These are phyloP conservation scores for Malus hybrid DNA, from an alignment of 331 rosid species.

Conservation along the genomic window DNA sequence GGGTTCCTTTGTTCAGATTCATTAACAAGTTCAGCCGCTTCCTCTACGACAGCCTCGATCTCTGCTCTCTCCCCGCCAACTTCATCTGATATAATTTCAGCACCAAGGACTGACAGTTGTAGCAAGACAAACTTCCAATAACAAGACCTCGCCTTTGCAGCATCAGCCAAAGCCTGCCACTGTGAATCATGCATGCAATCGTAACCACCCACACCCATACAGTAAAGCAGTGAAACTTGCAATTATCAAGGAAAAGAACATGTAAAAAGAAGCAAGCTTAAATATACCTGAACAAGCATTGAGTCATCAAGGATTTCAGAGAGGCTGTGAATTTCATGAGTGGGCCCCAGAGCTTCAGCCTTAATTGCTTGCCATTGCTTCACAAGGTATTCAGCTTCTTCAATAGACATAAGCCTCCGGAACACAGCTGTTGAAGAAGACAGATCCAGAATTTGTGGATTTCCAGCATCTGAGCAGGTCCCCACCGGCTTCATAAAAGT, in stretches of 20 bases:
- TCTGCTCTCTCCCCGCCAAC: constrained; percentile 63
- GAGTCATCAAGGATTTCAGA: constrained; percentile 75
- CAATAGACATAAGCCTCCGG: constrained; percentile 61
- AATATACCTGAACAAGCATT: constrained; percentile 86
- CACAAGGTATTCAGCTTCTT: constrained; percentile 88
- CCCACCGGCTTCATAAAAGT: constrained; percentile 31
- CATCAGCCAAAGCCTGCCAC: constrained; percentile 91
- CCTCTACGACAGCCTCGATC: constrained; percentile 79
- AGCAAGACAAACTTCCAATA: constrained; percentile 90
- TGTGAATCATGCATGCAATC: constrained; percentile 18
- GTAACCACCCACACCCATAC: background rate
- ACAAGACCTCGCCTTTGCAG: constrained; percentile 75
- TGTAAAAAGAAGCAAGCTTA: background rate
- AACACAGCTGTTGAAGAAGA: constrained; percentile 29
- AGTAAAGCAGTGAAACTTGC: background rate
- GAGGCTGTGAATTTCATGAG: constrained; percentile 57
- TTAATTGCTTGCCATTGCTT: constrained; percentile 87
- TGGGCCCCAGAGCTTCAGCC: constrained; percentile 93
- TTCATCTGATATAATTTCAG: constrained; percentile 68
- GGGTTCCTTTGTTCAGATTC: constrained; percentile 67
- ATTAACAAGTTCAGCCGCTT: constrained; percentile 91
- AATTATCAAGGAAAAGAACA: background rate
- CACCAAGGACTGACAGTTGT: constrained; percentile 66
- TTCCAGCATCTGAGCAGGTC: constrained; percentile 33
- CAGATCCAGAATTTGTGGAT: constrained; percentile 20